Percentiles rank a stretch among this genome's conserved stretches.
These are phyloP conservation scores for Mycena indigotica DNA, from an alignment of 768 basidiomycete species.

Conservation along the genomic window DNA sequence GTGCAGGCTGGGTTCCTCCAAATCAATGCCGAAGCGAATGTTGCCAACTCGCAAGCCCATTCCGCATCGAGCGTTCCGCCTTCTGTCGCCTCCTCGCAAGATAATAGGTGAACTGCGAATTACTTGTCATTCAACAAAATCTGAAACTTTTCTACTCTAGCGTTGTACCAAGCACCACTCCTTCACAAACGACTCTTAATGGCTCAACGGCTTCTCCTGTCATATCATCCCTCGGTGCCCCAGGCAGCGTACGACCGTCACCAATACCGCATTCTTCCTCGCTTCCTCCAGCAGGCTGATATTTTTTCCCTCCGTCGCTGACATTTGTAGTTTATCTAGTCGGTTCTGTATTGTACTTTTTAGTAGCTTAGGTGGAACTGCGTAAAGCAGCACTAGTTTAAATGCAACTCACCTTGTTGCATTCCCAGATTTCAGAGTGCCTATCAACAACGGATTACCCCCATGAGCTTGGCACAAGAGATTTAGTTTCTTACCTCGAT, in stretches of 20 bases:
- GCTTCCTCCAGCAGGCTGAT: neutral
- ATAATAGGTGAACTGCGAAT: no score
- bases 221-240: neutral
- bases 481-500: neutral
- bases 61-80: neutral
- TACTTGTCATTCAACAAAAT: no score
- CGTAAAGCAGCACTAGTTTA: no score
- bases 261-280: neutral
- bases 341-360: neutral
- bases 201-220: neutral
- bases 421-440: no score
- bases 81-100: neutral
- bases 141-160: no score
- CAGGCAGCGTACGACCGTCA: neutral
- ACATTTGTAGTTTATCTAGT: neutral
- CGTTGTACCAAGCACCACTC: neutral
- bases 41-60: neutral
- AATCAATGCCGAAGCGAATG: constrained; percentile 52
- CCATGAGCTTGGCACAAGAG: no score
- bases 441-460: no score
- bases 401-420: no score
- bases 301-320: neutral
- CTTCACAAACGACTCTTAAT: neutral
- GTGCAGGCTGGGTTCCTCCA: constrained; percentile 83
- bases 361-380: no score